Base-by-base conservation (phyloP, 768 basidiomycete genomes). In the Trametes maxima region DNA sequence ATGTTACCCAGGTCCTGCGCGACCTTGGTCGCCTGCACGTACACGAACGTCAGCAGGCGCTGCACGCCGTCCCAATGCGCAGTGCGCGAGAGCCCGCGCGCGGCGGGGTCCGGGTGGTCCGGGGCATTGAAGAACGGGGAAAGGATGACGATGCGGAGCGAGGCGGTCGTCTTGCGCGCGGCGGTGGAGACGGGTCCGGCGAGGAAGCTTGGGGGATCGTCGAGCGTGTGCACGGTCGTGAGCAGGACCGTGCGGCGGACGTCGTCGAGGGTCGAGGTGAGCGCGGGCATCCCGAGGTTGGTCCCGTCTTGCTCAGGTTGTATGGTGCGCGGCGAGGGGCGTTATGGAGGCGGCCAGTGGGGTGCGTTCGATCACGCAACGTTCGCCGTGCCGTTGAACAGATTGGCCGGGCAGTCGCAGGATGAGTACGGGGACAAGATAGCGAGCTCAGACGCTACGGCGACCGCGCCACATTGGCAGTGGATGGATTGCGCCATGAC, bases 21-120 rank as follows among this genome's bases (percentile, higher is more conserved):
- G 43, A 85, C 82, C 67, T 83, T 86, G 14, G 89, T 89, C n/a
- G 92, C 90, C 65, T 90, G 88, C 2, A 92, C 90, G 73, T 98
- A 97, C 40, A 91, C 83, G 68, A 85, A 88, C 0, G 91, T 91
- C 63, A 98, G 79, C 47, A 95, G 80, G 11, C 81, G 75, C 75
- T 95, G 92, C 2, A 95, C 79, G 19, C 79, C 79, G 54, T 85
- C 76, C 86, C 89, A 98, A 33, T 72, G 73, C 17, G 71, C 73
- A 2, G 82, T 79, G 59, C 80, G 82, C 33, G 83, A 70, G 5
- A 74, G 36, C 22, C 57, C 50, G 11, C 45, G 54, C 25, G 22
- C 19, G 3, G 36, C 13, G 25, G 46, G 22, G 24, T 40, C 35
- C 13, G 54, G n/a, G 12, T 36, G 24, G 13, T 39, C 17, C 4